Conservation (phyloP, 768 basidiomycete species). For the Termitomyces sp. region DNA sequence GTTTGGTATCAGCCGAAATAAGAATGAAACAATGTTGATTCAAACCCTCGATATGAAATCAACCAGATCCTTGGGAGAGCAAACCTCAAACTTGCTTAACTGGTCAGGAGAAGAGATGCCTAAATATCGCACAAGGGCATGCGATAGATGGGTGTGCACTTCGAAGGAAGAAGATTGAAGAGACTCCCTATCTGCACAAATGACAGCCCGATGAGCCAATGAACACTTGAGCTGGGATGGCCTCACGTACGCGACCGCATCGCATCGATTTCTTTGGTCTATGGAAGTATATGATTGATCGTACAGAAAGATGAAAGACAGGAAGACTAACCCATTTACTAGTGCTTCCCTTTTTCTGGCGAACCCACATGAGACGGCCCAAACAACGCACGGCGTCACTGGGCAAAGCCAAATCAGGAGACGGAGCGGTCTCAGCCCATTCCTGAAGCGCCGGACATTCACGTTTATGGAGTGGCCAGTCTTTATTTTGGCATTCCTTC, state of each 20-base stretch:
- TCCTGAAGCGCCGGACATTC: slow-evolving; percentile 71
- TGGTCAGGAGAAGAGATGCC: slow-evolving; percentile 54
- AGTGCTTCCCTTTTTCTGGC: slow-evolving; percentile 45
- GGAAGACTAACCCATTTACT: slow-evolving; percentile 51
- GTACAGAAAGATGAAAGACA: background rate
- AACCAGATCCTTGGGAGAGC: slow-evolving; percentile 57
- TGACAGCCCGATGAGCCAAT: background rate
- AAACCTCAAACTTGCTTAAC: slow-evolving; percentile 50
- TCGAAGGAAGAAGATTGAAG: slow-evolving; percentile 44
- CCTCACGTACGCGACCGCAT: slow-evolving; percentile 65
- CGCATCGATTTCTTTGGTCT: slow-evolving; percentile 60
- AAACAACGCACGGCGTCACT: slow-evolving; percentile 78
- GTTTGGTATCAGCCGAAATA: background rate
- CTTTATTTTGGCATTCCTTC: slow-evolving; percentile 64
- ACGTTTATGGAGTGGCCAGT: slow-evolving; percentile 70
- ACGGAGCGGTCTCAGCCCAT: slow-evolving; percentile 50
- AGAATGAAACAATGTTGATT: background rate
- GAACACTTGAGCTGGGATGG: background rate
- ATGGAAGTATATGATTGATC: background rate
- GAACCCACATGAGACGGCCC: slow-evolving; percentile 67
- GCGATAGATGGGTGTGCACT: slow-evolving; percentile 64
- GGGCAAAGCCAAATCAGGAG: slow-evolving; percentile 45
- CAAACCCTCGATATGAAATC: slow-evolving; percentile 68
- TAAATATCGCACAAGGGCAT: slow-evolving; percentile 69
- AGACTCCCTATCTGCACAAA: slow-evolving; percentile 47